Evolutionary conservation across 176 grass and related monocot genomes (phyloP).

Genomic region (Oryza nivara): DNA sequence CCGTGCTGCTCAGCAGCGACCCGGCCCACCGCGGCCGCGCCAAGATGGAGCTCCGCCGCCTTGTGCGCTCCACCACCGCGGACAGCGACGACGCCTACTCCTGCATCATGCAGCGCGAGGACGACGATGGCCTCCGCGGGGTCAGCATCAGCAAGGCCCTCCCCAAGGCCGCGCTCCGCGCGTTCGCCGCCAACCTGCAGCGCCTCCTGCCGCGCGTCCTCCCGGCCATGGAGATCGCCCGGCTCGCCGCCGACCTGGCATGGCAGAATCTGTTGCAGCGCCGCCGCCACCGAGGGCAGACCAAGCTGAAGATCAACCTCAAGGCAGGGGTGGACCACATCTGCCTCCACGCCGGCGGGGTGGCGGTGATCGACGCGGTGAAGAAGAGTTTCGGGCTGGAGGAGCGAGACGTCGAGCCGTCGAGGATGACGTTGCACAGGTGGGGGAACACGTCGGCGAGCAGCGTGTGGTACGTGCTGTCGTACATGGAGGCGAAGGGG

Average conservation of each 20-base stretch:
- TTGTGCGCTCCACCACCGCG: constrained; percentile 44
- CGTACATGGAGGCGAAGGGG: constrained; percentile 65
- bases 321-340: constrained; percentile 58
- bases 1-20: constrained; percentile 51
- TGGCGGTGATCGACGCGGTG: constrained; percentile 54
- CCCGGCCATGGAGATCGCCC: constrained; percentile 28
- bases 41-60: constrained; percentile 47
- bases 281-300: not conserved
- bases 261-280: not conserved
- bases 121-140: constrained; percentile 34
- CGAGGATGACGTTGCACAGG: constrained; percentile 72
- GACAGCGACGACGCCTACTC: constrained; percentile 43
- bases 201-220: constrained; percentile 47
- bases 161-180: constrained; percentile 47
- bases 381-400: constrained; percentile 42
- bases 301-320: constrained; percentile 44
- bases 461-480: constrained; percentile 74
- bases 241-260: not conserved
- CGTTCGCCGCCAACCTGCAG: constrained; percentile 48
- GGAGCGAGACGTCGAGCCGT: constrained; percentile 58
- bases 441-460: constrained; percentile 84
- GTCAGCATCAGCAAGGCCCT: constrained; percentile 46
- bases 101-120: constrained; percentile 52
- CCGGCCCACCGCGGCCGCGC: constrained; percentile 6
- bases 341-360: constrained; percentile 54